Evolutionary conservation across 768 basidiomycete species (phyloP), one percentile per base, ranked within the genome.

Genomic region (Calocybe cyanea): DNA sequence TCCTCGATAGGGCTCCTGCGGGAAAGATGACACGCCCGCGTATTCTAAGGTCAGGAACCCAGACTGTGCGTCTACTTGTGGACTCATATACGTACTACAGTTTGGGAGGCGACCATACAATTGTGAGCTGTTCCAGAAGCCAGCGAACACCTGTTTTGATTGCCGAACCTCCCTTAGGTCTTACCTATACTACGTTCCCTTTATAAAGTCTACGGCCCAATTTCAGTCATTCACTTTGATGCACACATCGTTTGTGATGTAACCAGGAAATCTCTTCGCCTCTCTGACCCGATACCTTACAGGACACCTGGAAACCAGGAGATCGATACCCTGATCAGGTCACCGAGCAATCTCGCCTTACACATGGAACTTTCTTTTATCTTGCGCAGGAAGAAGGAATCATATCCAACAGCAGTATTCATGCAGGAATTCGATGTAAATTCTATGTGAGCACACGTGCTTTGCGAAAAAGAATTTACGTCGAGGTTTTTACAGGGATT

Each of bases 91-190:
- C 30, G 20, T 20, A 31, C 0, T 45, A 7, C 33, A 85, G 85
- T 65, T 70, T 89, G 21, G 92, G 92, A 19, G 92, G 92, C 5
- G 92, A 93, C 57, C 92, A 93, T 62, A 90, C 90, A 11, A 87
- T 92, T 51, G 90, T 85, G 37, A 50, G 66, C 20, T 17, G 23
- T 25, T 28, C 11, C 11, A 6, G 5, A 11, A 28, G 5, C 11
- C 25, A 6, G 25, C 5, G 11, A 28, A 28, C 25, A 5, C 25
- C 25, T 28, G 25, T 11, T 28, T 28, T 28, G 11, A 28, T 28
- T 6, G 5, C 3, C 10, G 41, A 20, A 13, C 24, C 15, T 20
- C 28, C 36, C 21, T 17, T 9, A 81, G 79, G 79, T 87, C 7
- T 76, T 92, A 14, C 89, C 91, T 7, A 91, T 93, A 54, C 75